These are phyloP conservation scores for Tetracladium setigerum DNA, from an alignment of 495 filamentous ascomycete genomes.

Conservation along the genomic window DNA sequence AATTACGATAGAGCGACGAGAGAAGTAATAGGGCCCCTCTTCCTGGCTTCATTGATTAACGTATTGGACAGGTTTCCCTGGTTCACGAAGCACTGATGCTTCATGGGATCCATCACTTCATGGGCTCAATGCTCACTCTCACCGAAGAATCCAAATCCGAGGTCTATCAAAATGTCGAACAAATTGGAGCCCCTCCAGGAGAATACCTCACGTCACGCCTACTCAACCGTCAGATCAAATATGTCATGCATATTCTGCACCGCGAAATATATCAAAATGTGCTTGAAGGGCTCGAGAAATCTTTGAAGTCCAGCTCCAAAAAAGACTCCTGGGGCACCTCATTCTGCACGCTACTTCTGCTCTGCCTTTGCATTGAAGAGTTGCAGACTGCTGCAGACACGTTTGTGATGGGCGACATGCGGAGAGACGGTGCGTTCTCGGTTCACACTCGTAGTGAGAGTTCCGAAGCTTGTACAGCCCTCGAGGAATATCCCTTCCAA, in stretches of 20 bases:
- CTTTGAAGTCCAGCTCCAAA: constrained; percentile 39
- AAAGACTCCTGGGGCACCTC: constrained; percentile 40
- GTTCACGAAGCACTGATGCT: constrained; percentile 38
- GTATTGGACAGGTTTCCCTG: constrained; percentile 23
- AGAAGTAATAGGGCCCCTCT: constrained; percentile 8
- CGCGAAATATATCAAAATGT: constrained; percentile 34
- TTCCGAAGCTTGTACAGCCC: constrained; percentile 30
- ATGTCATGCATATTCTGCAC: constrained; percentile 40
- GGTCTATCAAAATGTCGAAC: constrained; percentile 23
- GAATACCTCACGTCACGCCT: constrained; percentile 39
- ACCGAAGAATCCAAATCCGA: constrained; percentile 28
- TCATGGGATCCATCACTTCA: constrained; percentile 44
- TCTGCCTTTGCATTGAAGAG: constrained; percentile 45
- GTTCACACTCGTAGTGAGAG: constrained; percentile 32
- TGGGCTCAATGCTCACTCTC: constrained; percentile 40
- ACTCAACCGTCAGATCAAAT: constrained; percentile 45
- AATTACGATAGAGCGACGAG: constrained; percentile 29
- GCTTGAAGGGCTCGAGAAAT: constrained; percentile 37
- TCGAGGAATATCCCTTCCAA: constrained; percentile 44
- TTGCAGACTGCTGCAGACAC: constrained; percentile 41
- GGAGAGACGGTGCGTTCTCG: constrained; percentile 24
- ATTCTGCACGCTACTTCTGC: constrained; percentile 39
- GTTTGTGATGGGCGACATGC: constrained; percentile 39
- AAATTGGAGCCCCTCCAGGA: constrained; percentile 27
- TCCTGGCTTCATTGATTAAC: background rate